These are phyloP conservation scores for Quercus agrifolia DNA, from an alignment of 306 rosid species.

Conservation along the genomic window DNA sequence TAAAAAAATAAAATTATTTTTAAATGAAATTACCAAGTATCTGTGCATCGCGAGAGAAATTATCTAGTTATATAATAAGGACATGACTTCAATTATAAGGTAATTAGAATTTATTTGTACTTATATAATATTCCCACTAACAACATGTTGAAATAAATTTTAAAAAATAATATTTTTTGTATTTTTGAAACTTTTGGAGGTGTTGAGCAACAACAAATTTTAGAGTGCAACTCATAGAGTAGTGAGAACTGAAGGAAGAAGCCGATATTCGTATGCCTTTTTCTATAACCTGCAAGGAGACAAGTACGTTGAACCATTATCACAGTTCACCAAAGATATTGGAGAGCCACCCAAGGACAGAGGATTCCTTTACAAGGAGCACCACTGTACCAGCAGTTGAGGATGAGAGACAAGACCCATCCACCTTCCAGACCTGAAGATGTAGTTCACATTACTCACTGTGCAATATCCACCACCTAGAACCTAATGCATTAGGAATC, in stretches of 20 bases:
- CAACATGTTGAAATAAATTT: too few relatives aligned
- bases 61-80: too few relatives aligned
- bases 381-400: constrained; percentile 23
- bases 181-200: constrained; percentile 12
- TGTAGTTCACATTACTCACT: constrained; percentile 36
- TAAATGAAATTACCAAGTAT: too few relatives aligned
- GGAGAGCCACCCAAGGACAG: constrained; percentile 46
- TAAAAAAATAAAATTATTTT: too few relatives aligned
- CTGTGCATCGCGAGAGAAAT: too few relatives aligned
- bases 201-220: constrained; percentile 44
- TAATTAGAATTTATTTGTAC: too few relatives aligned
- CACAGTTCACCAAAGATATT: constrained; percentile 40
- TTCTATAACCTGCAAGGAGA: constrained; percentile 43
- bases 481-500: not conserved
- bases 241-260: constrained; percentile 30
- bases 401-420: constrained; percentile 41
- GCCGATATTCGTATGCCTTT: constrained; percentile 37
- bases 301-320: constrained; percentile 51
- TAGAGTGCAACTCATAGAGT: constrained; percentile 55
- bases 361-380: constrained; percentile 38
- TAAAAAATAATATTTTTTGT: too few relatives aligned
- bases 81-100: too few relatives aligned
- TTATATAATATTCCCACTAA: too few relatives aligned
- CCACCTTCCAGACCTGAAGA: constrained; percentile 49
- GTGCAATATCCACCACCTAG: constrained; percentile 19